Base-by-base conservation (phyloP, 257 asterid species). In the Gentiana straminea region DNA sequence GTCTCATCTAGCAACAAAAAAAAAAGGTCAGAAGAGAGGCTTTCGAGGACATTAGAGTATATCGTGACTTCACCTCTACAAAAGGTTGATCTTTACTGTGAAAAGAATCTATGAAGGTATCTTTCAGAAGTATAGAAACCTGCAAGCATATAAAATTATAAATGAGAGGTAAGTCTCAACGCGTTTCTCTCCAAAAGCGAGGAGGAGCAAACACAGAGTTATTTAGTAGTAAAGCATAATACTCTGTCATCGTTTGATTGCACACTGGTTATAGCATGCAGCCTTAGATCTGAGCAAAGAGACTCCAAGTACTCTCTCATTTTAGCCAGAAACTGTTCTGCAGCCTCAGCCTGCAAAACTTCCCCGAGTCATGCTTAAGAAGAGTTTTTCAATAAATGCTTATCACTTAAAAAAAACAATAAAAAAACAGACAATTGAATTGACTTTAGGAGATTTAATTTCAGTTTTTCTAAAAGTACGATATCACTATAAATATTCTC, bases 51-150 rank as follows among this genome's bases (percentile, higher is more conserved):
- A n/a, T 41, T 24, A 52, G 47, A 64, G 35, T 50, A 59, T n/a
- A 52, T 13, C 39, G 36, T 33, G 33, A 57, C 58, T 35, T 55
- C 83, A 89, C 97, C 97, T 86, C 74, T 54, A 90, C 61, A 57
- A 90, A 90, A 48, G 88, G 62, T 68, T 64, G 93, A 67, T 84
- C 94, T 65, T 64, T 75, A 49, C 8, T 53, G 4, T 88, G 83
- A 69, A 86, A 90, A 51, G 97, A 90, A 61, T 79, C 78, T 10
- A 90, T 72, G 59, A 84, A 90, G 72, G 91, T 90, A 43, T 90
- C 97, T 73, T 84, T 90, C 35, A 90, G 74, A 66, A 90, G 90
- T 68, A 90, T 45, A 10, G 94, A 82, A 55, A 89, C 95, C 97
- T 89, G 89, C 63, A 73, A 73, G 36, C 59, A 49, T 39, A 62